Percentiles rank a stretch among this genome's conserved stretches.
Evolutionary conservation across 2,329 filamentous ascomycete genomes (phyloP).

Genomic region (Ophiocordyceps unilateralis): DNA sequence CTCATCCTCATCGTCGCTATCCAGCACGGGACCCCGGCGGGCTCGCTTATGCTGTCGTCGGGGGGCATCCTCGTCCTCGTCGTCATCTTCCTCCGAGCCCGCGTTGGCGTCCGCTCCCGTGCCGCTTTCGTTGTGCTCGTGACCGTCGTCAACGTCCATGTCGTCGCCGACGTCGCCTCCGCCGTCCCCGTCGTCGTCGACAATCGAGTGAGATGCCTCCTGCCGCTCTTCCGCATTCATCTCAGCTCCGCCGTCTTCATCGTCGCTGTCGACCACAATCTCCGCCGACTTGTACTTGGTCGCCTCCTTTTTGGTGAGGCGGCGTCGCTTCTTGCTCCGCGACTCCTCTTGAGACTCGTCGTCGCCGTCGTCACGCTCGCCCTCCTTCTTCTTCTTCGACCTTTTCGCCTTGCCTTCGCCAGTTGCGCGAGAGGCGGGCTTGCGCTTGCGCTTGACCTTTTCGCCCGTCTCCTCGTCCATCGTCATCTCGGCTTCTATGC

Average conservation of each 20-base stretch:
- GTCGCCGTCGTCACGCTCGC: slow-evolving; percentile 17
- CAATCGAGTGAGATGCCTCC: slow-evolving; percentile 24
- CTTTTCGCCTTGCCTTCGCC: slow-evolving; percentile 26
- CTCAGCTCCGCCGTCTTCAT: slow-evolving; percentile 29
- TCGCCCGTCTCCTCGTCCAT: slow-evolving; percentile 72
- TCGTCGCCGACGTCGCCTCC: not conserved
- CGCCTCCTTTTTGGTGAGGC: slow-evolving; percentile 29
- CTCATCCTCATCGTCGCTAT: slow-evolving; percentile 33
- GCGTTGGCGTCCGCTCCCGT: not conserved
- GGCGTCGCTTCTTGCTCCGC: slow-evolving; percentile 44
- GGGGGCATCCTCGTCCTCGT: slow-evolving; percentile 16
- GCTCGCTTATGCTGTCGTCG: slow-evolving; percentile 27
- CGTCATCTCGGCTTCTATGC: slow-evolving; percentile 56
- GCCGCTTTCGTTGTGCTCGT: slow-evolving; percentile 20
- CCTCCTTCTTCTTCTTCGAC: slow-evolving; percentile 38
- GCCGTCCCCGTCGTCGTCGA: slow-evolving; percentile 24
- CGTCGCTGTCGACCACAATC: slow-evolving; percentile 63
- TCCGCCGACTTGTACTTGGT: slow-evolving; percentile 75
- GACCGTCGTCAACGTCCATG: slow-evolving; percentile 9
- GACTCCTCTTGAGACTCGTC: slow-evolving; percentile 24
- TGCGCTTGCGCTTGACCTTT: slow-evolving; percentile 63
- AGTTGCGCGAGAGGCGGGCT: slow-evolving; percentile 20
- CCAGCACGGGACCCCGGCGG: slow-evolving; percentile 33
- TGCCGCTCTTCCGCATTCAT: slow-evolving; percentile 22
- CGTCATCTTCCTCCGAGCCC: slow-evolving; percentile 26